Evolutionary conservation across 257 asterid genomes (phyloP), one percentile per base, ranked within the genome.

Genomic region (Solanum virginianum): DNA sequence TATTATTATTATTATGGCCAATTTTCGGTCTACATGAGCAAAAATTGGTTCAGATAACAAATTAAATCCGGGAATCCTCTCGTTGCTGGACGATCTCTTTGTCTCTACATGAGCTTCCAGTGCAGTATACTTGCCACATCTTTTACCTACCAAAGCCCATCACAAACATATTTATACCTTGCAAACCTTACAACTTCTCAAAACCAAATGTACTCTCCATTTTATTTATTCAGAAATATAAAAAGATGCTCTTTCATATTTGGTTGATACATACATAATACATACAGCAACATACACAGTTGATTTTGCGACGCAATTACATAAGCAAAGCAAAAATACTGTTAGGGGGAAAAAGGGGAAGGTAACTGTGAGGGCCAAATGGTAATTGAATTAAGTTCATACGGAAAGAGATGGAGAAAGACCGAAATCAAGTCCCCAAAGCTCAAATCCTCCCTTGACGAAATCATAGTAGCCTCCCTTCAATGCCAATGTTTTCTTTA

Each of bases 381-480:
- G 45, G 81, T 47, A 66, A 29, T 17, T 70, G 29, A 41, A 17
- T 79, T 87, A 86, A 85, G 92, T 89, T 92, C 98, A 94, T 93
- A 94, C 98, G 87, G 98, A 90, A 91, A 93, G 87, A 87, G 95
- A 24, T 32, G 96, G 91, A 88, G 98, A 93, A 74, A 93, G 91
- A 71, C 93, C 82, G 90, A 94, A 94, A 8, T 96, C 97, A 29
- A 94, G 97, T 71, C 93, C 90, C 99, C 99, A 96, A 71, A 96
- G 97, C 96, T 96, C 99, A 54, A 94, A 94, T 66, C 89, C 90
- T 85, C 99, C 99, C 43, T 90, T 92, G 75, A 94, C 85, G 41
- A 96, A 96, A 82, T 96, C 98, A 10, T 94, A 96, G 91, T 94
- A 86, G 22, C 95, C 98, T 14, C 98, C 99, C 94, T 93, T 96